Base-by-base conservation (phyloP, 768 basidiomycete species). In the Termitomyces sp. region DNA sequence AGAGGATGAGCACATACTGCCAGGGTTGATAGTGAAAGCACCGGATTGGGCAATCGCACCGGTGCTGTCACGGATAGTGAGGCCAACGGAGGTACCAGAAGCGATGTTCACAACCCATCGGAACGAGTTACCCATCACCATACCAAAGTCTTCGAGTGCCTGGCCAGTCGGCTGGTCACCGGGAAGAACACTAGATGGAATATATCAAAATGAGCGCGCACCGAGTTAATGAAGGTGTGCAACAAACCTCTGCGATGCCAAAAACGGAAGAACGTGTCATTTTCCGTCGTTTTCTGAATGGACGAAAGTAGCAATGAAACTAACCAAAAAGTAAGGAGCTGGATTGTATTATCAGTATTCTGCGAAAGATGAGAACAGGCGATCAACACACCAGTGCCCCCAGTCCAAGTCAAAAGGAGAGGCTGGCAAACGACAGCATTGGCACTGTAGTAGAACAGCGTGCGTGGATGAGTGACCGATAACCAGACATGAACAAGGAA, bases 311-410 rank as follows among this genome's bases (percentile, higher is more conserved):
- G 35, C 5, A 44, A 8, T 26, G 35, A 37, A 11, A 77, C 85
- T 51, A 68, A 89, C 88, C 76, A 88, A 60, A 62, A 71, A 80
- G 76, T 77, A 89, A 34, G 87, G 85, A 35, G 69, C 86, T 89
- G 53, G 8, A n/a, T 51, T 50, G 50, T 48, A 19, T 35, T 3
- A 42, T 63, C 57, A 68, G 53, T 10, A 54, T 10, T 28, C 43
- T 34, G 45, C 51, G 30, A 5, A 22, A 17, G 2, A 37, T 17
- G 1, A 9, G 34, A 17, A n/a, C n/a, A n/a, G 4, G 14, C 14
- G 1, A 32, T 34, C 11, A 52, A 73, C 84, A 57, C 64, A 86
- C 87, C 19, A 10, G 58, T 63, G 68, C 87, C 87, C 58, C 80
- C 82, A n/a, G 34, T 10, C 82, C 83, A 90, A 28, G 64, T 49